These are phyloP conservation scores for Glycine latifolia DNA, from an alignment of 306 rosid species.

Conservation along the genomic window DNA sequence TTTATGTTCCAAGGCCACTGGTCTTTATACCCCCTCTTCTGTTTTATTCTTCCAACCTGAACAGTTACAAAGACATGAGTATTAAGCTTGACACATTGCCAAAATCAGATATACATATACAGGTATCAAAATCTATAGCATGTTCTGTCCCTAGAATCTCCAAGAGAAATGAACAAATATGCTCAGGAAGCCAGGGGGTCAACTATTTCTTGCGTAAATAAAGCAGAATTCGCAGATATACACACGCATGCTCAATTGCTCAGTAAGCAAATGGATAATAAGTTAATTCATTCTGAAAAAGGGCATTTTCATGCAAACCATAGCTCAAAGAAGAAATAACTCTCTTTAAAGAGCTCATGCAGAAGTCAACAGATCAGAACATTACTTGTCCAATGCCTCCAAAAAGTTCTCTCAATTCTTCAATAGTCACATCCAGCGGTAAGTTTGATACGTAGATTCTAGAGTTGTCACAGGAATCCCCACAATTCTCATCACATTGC, in stretches of 20 bases:
- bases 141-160: background rate
- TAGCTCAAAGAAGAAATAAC: background rate
- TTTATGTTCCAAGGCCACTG: slow-evolving; percentile 99
- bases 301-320: slow-evolving; percentile 6
- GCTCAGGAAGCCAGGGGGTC: background rate
- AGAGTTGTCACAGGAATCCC: slow-evolving; percentile 88
- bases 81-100: background rate
- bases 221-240: background rate
- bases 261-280: background rate
- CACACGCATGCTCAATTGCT: background rate
- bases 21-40: slow-evolving; percentile 97
- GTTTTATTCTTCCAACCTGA: slow-evolving; percentile 98
- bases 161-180: slow-evolving; percentile 4
- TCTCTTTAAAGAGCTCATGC: slow-evolving; percentile 17
- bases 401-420: slow-evolving; percentile 88
- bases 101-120: background rate
- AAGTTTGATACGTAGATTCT: slow-evolving; percentile 97
- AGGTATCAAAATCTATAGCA: slow-evolving; percentile 25
- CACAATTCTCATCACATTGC: slow-evolving; percentile 94
- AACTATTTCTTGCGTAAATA: background rate
- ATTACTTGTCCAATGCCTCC: slow-evolving; percentile 99
- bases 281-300: background rate
- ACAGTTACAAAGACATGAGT: slow-evolving; percentile 23
- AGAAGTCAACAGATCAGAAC: slow-evolving; percentile 49
- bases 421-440: slow-evolving; percentile 91